Evolutionary conservation across 805 yeast species (phyloP).

Genomic region (Teunomyces kruisii): DNA sequence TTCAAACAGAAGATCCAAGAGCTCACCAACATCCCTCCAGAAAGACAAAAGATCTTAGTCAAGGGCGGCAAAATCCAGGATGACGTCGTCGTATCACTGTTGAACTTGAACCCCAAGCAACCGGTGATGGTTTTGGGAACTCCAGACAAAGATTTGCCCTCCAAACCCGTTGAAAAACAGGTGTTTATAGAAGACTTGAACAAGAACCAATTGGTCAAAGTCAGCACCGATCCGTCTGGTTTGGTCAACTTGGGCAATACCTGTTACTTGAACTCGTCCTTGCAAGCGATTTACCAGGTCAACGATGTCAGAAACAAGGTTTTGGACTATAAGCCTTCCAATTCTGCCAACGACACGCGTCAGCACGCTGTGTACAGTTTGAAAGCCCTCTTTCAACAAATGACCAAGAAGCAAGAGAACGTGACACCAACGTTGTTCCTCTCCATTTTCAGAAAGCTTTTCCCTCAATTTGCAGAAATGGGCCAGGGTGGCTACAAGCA

Average conservation of each 20-base stretch:
- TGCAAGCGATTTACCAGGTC: conserved; percentile 54
- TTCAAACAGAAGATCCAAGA: conserved; percentile 71
- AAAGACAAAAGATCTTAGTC: conserved; percentile 84
- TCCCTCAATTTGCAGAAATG: conserved; percentile 89
- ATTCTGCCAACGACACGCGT: conserved; percentile 11
- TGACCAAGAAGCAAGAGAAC: conserved; percentile 44
- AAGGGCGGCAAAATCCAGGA: conserved; percentile 87
- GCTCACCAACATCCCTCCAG: conserved; percentile 79
- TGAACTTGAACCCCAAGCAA: conserved; percentile 63
- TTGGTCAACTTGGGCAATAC: conserved; percentile 72
- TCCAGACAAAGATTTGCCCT: conserved; percentile 63
- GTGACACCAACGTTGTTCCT: conserved; percentile 71
- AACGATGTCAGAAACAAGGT: conserved; percentile 40
- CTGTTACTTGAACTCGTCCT: conserved; percentile 71
- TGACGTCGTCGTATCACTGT: conserved; percentile 52
- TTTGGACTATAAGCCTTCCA: conserved; percentile 6
- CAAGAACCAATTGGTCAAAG: conserved; percentile 39
- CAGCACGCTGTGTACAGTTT: conserved; percentile 24
- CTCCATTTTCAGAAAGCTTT: conserved; percentile 59
- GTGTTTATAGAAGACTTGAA: conserved; percentile 72
- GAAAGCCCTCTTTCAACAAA: conserved; percentile 45
- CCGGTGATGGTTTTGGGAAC: conserved; percentile 89
- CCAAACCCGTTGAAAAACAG: conserved; percentile 51
- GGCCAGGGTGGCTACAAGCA: conserved; percentile 78
- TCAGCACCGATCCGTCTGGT: conserved; percentile 58